Percentiles rank a stretch among this genome's conserved stretches.
These are phyloP conservation scores for Rhynchosporium agropyri DNA, from an alignment of 2,329 filamentous ascomycete species.

Conservation along the genomic window DNA sequence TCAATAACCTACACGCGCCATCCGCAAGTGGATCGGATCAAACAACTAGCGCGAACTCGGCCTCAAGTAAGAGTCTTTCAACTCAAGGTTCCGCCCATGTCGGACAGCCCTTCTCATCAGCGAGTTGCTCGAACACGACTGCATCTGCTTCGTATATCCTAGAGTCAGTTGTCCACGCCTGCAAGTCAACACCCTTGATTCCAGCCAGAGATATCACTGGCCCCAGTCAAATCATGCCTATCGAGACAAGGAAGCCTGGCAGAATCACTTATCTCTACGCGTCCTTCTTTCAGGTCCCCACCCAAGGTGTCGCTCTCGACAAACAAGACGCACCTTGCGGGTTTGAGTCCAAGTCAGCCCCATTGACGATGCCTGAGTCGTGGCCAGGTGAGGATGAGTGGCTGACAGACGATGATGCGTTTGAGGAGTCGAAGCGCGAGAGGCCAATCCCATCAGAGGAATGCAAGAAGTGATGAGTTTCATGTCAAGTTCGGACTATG, in stretches of 20 bases:
- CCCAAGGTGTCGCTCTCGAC: constrained; percentile 11
- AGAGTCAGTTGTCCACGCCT: neutral
- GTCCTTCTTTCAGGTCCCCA: neutral
- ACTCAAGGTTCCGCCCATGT: neutral
- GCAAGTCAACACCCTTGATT: neutral
- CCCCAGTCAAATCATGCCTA: neutral
- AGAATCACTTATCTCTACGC: neutral
- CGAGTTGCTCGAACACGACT: neutral
- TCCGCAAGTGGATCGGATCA: neutral
- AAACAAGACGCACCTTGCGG: constrained; percentile 20
- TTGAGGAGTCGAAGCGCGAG: neutral
- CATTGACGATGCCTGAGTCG: constrained; percentile 17
- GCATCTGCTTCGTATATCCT: neutral
- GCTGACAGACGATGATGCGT: neutral
- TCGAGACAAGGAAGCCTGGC: constrained; percentile 1
- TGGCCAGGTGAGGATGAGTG: constrained; percentile 17
- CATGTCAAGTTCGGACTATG: neutral
- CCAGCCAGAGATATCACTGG: neutral
- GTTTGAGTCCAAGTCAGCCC: constrained; percentile 20
- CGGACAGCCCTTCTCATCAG: neutral
- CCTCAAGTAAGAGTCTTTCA: neutral
- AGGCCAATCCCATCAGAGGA: neutral
- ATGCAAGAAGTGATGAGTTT: neutral
- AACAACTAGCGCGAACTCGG: neutral
- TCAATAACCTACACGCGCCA: neutral